Evolutionary conservation across 352 stramenopile species (phyloP).

Genomic region (Globisporangium spiculum): DNA sequence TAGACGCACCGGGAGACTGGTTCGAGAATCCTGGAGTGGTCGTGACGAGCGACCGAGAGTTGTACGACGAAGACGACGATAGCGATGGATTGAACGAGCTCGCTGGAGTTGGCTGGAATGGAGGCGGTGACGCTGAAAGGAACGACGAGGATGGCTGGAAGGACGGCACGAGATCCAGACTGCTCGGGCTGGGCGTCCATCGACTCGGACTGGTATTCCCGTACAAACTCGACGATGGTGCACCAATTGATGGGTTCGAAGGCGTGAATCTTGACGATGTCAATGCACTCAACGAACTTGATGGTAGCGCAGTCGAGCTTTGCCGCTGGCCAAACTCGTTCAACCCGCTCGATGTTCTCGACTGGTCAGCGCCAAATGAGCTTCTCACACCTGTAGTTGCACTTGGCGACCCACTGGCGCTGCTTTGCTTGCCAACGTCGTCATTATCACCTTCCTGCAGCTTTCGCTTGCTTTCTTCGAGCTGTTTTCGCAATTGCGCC

Average conservation of each 20-base stretch:
- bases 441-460: slow-evolving; percentile 35
- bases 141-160: slow-evolving; percentile 12
- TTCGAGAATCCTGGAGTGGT: slow-evolving; percentile 30
- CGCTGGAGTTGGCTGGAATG: background rate
- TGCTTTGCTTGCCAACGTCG: background rate
- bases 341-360: slow-evolving; percentile 6
- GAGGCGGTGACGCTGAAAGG: background rate
- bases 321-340: slow-evolving; percentile 11
- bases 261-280: slow-evolving; percentile 24
- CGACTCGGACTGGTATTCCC: slow-evolving; percentile 7
- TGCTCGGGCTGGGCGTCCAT: slow-evolving; percentile 9
- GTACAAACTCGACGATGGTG: slow-evolving; percentile 2
- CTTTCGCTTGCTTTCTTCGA: slow-evolving; percentile 70
- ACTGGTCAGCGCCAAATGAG: slow-evolving; percentile 6
- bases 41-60: slow-evolving; percentile 19
- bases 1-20: slow-evolving; percentile 17
- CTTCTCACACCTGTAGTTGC: background rate
- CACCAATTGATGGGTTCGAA: slow-evolving; percentile 5
- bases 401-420: background rate
- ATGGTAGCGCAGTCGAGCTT: slow-evolving; percentile 3
- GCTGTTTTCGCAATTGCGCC: slow-evolving; percentile 46
- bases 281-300: background rate
- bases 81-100: slow-evolving; percentile 10
- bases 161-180: slow-evolving; percentile 9
- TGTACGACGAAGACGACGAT: slow-evolving; percentile 4